phyloP scores from a whole-genome alignment of 2,329 filamentous ascomycete genomes.

The Penicillium sumatraense region DNA sequence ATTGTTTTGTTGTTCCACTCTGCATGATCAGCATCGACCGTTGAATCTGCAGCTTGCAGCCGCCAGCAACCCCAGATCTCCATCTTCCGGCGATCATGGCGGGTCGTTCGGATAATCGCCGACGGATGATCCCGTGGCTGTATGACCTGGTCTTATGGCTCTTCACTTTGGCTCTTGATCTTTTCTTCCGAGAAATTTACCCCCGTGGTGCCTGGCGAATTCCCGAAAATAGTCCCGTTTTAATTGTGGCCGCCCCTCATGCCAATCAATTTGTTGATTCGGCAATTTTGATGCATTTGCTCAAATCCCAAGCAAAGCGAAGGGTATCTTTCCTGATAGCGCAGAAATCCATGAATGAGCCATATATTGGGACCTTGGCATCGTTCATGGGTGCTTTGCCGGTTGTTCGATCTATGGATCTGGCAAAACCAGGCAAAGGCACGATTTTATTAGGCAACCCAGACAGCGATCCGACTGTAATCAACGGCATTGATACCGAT shows the following conservation, averaged over 20 bases:
- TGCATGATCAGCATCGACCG: background rate
- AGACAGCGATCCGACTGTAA: slow-evolving; percentile 75
- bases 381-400: slow-evolving; percentile 83
- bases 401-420: slow-evolving; percentile 85
- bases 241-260: slow-evolving; percentile 94
- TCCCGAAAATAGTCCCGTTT: slow-evolving; percentile 79
- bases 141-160: slow-evolving; percentile 54
- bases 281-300: slow-evolving; percentile 85
- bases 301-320: slow-evolving; percentile 80
- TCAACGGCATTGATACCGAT: slow-evolving; percentile 77
- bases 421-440: slow-evolving; percentile 76
- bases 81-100: slow-evolving; percentile 23
- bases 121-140: slow-evolving; percentile 47
- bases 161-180: slow-evolving; percentile 72
- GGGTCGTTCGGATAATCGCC: slow-evolving; percentile 15
- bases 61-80: slow-evolving; percentile 9
- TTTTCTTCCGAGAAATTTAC: slow-evolving; percentile 96
- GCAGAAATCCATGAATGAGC: slow-evolving; percentile 86
- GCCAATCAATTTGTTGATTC: slow-evolving; percentile 97
- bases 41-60: background rate
- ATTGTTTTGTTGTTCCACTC: background rate
- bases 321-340: slow-evolving; percentile 89
- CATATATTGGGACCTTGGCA: slow-evolving; percentile 83
- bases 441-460: slow-evolving; percentile 85
- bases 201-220: slow-evolving; percentile 91